A percentile compares a stretch with the other conserved stretches of the same genome.
Evolutionary conservation across 1,284 basidiomycete species (phyloP).

Genomic region (Cryptococcus sp.): DNA sequence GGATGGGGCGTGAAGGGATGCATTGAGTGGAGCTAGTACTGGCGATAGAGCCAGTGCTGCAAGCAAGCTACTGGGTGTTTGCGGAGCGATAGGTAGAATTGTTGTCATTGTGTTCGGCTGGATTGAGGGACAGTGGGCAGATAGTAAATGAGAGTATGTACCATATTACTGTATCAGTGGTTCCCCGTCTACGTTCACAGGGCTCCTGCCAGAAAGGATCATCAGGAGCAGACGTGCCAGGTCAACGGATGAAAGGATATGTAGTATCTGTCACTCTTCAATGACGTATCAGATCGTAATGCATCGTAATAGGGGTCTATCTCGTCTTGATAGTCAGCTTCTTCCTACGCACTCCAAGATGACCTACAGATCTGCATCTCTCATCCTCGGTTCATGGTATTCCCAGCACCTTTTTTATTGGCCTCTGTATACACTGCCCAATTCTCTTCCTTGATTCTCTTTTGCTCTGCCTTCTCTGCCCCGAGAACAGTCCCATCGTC

Average conservation of each 20-base stretch:
- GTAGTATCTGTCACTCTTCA: too few species aligned
- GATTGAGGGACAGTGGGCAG: not conserved
- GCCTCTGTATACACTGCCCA: slow-evolving; percentile 81
- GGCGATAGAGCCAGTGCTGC: slow-evolving; percentile 17
- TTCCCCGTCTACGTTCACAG: too few species aligned
- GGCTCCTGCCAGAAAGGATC: too few species aligned
- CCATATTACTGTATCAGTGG: too few species aligned
- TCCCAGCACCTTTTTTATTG: slow-evolving; percentile 78
- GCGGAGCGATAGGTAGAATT: slow-evolving; percentile 2
- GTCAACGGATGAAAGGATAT: too few species aligned
- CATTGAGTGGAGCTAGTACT: not conserved
- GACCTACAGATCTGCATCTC: too few species aligned
- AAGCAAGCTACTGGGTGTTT: slow-evolving; percentile 14
- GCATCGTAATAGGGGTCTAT: too few species aligned
- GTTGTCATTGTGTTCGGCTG: not conserved
- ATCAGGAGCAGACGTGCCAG: too few species aligned
- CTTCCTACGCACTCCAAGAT: too few species aligned
- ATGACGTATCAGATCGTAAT: too few species aligned
- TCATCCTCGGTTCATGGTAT: slow-evolving; percentile 89
- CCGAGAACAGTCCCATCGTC: slow-evolving; percentile 72
- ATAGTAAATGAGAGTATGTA: too few species aligned
- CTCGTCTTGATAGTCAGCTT: too few species aligned
- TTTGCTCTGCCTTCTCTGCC: slow-evolving; percentile 68
- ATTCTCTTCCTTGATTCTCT: slow-evolving; percentile 74
- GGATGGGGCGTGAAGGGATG: not conserved